Evolutionary conservation across 2,329 filamentous ascomycete genomes (phyloP).

Genomic region (Aaosphaeria pasadenensis): DNA sequence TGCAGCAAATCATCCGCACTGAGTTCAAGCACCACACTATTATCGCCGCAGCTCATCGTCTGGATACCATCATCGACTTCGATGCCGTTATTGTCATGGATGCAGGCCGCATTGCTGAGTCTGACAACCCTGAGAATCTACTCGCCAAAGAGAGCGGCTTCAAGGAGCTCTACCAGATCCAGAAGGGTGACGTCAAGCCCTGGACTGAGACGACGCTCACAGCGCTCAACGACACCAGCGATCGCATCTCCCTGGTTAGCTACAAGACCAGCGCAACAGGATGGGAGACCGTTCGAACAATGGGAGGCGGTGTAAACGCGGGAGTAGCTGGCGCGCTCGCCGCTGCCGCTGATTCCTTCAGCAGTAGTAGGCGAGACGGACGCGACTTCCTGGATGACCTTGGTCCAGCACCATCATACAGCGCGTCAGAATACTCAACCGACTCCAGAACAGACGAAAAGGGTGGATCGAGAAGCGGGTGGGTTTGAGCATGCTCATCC

Average conservation of each 20-base stretch:
- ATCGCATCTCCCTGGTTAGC: neutral
- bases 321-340: no score
- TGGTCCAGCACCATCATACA: no score
- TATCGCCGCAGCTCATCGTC: conserved; percentile 5
- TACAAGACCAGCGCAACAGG: no score
- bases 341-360: no score
- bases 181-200: conserved; percentile 3
- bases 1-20: conserved; percentile 8
- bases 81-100: conserved; percentile 5
- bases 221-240: neutral
- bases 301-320: no score
- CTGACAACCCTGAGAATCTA: conserved; percentile 2
- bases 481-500: no score
- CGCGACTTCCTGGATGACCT: no score
- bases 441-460: no score
- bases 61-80: conserved; percentile 7
- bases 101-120: conserved; percentile 6
- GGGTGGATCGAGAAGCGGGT: no score
- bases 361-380: no score
- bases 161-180: conserved; percentile 5
- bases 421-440: no score
- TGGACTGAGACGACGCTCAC: conserved; percentile 2
- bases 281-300: no score
- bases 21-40: conserved; percentile 10
- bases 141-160: conserved; percentile 1